Evolutionary conservation across 305 asterid species (phyloP), one percentile per base, ranked within the genome.

Genomic region (Ajuga reptans): DNA sequence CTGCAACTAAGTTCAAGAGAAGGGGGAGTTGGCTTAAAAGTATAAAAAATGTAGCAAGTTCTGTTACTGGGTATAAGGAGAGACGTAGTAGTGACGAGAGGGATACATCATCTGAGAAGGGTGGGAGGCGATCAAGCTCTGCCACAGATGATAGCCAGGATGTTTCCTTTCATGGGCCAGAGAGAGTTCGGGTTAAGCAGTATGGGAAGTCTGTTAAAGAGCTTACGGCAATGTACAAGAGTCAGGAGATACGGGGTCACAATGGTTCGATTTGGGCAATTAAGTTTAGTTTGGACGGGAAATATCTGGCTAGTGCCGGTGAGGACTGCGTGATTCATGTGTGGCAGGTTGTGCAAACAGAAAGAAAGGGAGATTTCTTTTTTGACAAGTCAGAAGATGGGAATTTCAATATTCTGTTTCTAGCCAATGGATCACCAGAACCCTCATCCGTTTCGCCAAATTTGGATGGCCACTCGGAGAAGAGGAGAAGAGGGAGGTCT

Each of bases 141-240:
- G 99, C 99, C 47, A 93, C 99, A 0, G 99, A 93, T 82, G 97
- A 91, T 79, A 93, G 97, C 75, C 99, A 89, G 75, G 99, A 93
- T 12, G 87, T 75, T 65, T 84, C 95, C 49, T 91, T 87, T 82
- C 96, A 83, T 18, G 99, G 97, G 39, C 97, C 96, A 0, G 96
- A 93, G 69, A 86, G 88, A 72, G 84, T 93, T 61, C 83, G 96
- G 65, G 96, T 86, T 56, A 84, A 82, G 72, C 99, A 93, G 72
- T 93, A 91, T 34, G 99, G 99, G 27, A 91, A 93, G 71, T 85
- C 96, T 37, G 84, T 82, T 65, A 93, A 91, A 78, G 99, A 93
- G 77, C 87, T 91, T 53, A 79, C 96, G 0, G 96, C 88, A 46
- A 54, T 93, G 66, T 93, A 89, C 73, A 91, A 81, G 86, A 91